These are phyloP conservation scores for Vitis hybrid DNA, from an alignment of 177 flowering plant genomes.

Conservation along the genomic window DNA sequence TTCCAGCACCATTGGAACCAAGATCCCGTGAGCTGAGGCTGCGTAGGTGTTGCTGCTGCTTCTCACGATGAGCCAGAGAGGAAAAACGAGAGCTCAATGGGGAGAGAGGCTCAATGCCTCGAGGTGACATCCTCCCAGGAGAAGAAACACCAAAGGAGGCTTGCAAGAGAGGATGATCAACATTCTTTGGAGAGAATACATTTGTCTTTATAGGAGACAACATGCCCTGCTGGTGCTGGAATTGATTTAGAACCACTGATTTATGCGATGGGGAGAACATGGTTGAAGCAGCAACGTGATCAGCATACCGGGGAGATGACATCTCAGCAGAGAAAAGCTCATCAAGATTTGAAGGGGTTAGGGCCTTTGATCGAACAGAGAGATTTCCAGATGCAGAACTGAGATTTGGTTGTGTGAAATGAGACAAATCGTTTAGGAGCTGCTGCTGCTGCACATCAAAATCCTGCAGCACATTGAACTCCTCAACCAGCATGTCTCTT, in stretches of 20 bases:
- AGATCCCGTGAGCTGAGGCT: conserved; percentile 49
- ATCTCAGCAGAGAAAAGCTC: conserved; percentile 50
- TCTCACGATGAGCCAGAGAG: conserved; percentile 38
- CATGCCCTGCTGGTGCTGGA: conserved; percentile 48
- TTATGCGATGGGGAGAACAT: conserved; percentile 52
- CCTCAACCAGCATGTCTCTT: conserved; percentile 13
- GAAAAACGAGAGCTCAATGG: conserved; percentile 43
- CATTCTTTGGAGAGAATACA: conserved; percentile 41
- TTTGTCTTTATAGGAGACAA: conserved; percentile 47
- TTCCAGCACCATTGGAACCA: conserved; percentile 26
- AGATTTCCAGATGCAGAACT: conserved; percentile 21
- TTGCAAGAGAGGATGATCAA: conserved; percentile 40
- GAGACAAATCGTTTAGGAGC: conserved; percentile 33
- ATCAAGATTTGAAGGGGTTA: conserved; percentile 54
- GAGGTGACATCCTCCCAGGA: conserved; percentile 52
- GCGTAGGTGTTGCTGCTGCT: conserved; percentile 43
- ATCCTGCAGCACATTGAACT: conserved; percentile 32
- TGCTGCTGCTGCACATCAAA: conserved; percentile 39
- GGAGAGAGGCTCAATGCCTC: conserved; percentile 39
- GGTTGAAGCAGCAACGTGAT: conserved; percentile 22
- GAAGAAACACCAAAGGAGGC: conserved; percentile 41
- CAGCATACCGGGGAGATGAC: conserved; percentile 48
- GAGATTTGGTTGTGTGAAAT: conserved; percentile 29
- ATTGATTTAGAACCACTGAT: conserved; percentile 40
- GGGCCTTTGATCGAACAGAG: conserved; percentile 33